Percentiles rank a stretch among this genome's conserved stretches.
These are phyloP conservation scores for Phialophora verrucosa DNA, from an alignment of 2,329 filamentous ascomycete species.

Conservation along the genomic window DNA sequence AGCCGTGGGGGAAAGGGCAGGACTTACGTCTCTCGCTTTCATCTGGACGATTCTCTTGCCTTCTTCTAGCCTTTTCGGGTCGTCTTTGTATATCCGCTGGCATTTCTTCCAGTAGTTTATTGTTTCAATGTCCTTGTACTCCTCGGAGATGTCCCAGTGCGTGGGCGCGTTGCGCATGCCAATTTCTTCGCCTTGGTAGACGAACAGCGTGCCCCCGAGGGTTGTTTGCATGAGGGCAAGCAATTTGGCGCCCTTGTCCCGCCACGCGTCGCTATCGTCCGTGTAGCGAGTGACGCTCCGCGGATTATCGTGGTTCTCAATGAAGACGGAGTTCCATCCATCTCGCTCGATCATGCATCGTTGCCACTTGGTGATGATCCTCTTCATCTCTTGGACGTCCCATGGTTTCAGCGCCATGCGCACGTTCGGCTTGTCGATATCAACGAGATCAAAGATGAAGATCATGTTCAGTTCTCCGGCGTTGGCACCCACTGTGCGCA, in stretches of 20 bases:
- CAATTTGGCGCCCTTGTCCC: slow-evolving; percentile 55
- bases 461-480: slow-evolving; percentile 49
- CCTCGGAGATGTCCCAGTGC: slow-evolving; percentile 63
- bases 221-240: slow-evolving; percentile 52
- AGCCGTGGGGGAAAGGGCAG: not conserved
- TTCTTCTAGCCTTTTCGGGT: slow-evolving; percentile 39
- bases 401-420: slow-evolving; percentile 45
- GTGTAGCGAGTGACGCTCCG: slow-evolving; percentile 57
- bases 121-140: slow-evolving; percentile 72
- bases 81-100: slow-evolving; percentile 38
- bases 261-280: slow-evolving; percentile 54
- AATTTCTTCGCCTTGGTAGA: slow-evolving; percentile 74
- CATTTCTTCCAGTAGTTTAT: slow-evolving; percentile 61
- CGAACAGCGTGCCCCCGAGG: slow-evolving; percentile 64
- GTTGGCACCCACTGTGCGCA: slow-evolving; percentile 46
- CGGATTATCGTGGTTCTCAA: slow-evolving; percentile 62
- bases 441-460: slow-evolving; percentile 50
- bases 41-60: slow-evolving; percentile 42
- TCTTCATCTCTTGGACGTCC: slow-evolving; percentile 51
- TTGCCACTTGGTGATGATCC: slow-evolving; percentile 54
- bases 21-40: slow-evolving; percentile 40
- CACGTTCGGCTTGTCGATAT: slow-evolving; percentile 43
- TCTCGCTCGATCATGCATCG: slow-evolving; percentile 55
- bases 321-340: slow-evolving; percentile 59
- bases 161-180: slow-evolving; percentile 69